Evolutionary conservation across 768 basidiomycete species (phyloP), one percentile per base, ranked within the genome.

Genomic region (Rhodotorula kratochvilovae): DNA sequence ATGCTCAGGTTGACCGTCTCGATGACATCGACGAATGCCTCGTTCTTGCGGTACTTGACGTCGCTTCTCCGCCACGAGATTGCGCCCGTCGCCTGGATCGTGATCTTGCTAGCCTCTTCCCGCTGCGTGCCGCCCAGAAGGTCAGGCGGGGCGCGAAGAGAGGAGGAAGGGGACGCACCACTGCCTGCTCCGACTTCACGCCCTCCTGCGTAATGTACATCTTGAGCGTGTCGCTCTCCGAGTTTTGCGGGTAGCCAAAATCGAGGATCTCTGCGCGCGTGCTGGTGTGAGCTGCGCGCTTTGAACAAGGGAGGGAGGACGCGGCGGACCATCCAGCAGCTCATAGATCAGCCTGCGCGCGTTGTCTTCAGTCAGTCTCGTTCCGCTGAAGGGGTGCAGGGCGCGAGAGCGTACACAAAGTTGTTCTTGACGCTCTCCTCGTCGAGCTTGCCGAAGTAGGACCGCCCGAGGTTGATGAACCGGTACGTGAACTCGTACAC

Each of bases 381-480:
- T n/a, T 23, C 1, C 27, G 48, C 46, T 19, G 19, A 25, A 8
- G 45, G 4, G 19, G 17, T 2, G 16, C 16, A 35, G 25, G 15
- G 33, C 25, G 5, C 33, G 29, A n/a, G 39, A 42, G 61, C 73
- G 27, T 8, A 71, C 55, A 94, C 93, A 81, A 99, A 99, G 82
- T 99, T 99, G 81, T 95, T 98, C 87, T 98, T 99, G 75, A 99
- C 89, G 31, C 90, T 87, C 80, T 97, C 95, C 80, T 99, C 96
- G 78, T 99, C 96, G 33, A 99, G 86, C 82, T 97, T 98, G 56
- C 94, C 92, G 82, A 98, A 99, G 83, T 99, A 99, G 12, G 91
- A 88, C 80, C 91, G 90, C 72, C 89, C 89, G 76, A 98, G 96
- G 72, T 88, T 87, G 80, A 94, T 92, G 81, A 99, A 95, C 45